phyloP scores from a whole-genome alignment of 345 rosid genomes.

The Dovyalis caffra region DNA sequence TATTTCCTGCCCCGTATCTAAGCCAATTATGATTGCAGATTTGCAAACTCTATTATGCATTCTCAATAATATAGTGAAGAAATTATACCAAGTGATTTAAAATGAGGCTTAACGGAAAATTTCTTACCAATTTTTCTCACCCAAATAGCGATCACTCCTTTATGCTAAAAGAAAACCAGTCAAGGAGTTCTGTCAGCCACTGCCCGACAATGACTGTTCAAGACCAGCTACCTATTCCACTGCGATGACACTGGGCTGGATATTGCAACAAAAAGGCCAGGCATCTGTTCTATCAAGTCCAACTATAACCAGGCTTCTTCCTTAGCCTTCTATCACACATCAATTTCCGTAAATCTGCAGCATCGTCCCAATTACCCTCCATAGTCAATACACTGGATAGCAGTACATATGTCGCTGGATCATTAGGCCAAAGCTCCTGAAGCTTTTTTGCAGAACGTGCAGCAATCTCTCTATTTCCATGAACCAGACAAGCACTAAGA shows the following conservation, averaged over 20 bases:
- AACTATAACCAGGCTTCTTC: slow-evolving; percentile 38
- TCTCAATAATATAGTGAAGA: not conserved
- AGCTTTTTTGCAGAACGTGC: slow-evolving; percentile 30
- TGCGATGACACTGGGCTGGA: not conserved
- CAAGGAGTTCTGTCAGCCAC: not conserved
- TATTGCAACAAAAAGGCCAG: not conserved
- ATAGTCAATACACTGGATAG: slow-evolving; percentile 28
- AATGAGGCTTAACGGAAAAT: no score
- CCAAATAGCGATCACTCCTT: no score
- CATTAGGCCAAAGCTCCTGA: slow-evolving; percentile 34
- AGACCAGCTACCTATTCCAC: not conserved
- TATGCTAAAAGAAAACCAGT: no score
- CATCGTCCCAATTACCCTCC: slow-evolving; percentile 30
- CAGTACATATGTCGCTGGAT: slow-evolving; percentile 34
- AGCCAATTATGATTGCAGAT: no score
- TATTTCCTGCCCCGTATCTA: no score
- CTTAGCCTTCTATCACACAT: slow-evolving; percentile 32
- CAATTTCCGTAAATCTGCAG: slow-evolving; percentile 21
- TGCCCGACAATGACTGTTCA: not conserved
- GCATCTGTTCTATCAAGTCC: slow-evolving; percentile 22
- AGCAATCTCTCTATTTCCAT: slow-evolving; percentile 39
- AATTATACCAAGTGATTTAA: no score
- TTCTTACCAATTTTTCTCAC: no score
- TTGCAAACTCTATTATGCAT: not conserved
- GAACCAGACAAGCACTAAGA: slow-evolving; percentile 37